Evolutionary conservation across 2,329 filamentous ascomycete genomes (phyloP), one percentile per base, ranked within the genome.

Genomic region (Tolypocladium inflatum): DNA sequence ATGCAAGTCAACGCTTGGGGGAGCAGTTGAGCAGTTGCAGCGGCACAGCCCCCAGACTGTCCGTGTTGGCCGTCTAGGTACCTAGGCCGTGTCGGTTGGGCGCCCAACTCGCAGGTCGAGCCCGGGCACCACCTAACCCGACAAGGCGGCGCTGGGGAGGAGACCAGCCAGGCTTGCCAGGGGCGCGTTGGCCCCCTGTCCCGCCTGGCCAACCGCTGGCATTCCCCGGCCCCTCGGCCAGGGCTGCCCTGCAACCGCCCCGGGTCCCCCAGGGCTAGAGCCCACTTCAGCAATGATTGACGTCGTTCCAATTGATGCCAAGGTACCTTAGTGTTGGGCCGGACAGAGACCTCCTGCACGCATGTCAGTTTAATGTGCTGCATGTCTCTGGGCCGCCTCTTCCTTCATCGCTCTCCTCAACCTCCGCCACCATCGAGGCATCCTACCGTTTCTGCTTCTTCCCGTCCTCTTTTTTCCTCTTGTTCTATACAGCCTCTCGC

Each of bases 361-460:
- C 26, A 30, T 48, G 43, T 21, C 23, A 19, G 43, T 48, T 3
- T 9, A 48, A 30, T 48, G 43, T 9, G 23, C 7, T 30, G 43
- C 13, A 17, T 23, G 4, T 19, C 45, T 21, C n/a, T 7, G 15
- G 26, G 11, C 45, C 26, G 26, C 9, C 38, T 17, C 38, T 3
- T 17, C 5, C 19, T 39, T 10, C 17, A 15, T 13, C 33, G 48
- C 30, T 52, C 56, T 55, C 48, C 53, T 62, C 60, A 57, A 57
- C 57, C 59, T 60, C 58, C 57, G 53, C 38, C 48, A 37, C 42
- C 50, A 58, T 57, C 54, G 55, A 57, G 58, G 59, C 60, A 57
- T 60, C 53, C 58, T 56, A 37, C 58, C 57, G 58, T 60, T 56
- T 59, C 51, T n/a, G 37, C 55, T 41, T 51, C 30, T 35, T 51